Base-by-base conservation (phyloP, 164 flowering plant species). In the Pachysandra terminalis region DNA sequence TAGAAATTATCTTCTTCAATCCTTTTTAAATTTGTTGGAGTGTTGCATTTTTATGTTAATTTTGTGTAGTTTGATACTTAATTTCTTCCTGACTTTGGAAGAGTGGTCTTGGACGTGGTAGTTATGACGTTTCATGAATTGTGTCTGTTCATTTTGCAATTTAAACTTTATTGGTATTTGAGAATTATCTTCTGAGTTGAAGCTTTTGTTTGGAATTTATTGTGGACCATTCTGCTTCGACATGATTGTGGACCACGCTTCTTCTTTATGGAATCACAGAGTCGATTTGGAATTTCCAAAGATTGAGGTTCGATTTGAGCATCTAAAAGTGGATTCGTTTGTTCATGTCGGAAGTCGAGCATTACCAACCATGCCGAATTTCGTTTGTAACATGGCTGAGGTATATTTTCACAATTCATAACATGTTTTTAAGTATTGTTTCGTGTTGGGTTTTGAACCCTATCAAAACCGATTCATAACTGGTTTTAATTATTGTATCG, bases 261-360 rank as follows among this genome's bases (percentile, higher is more conserved):
- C 32, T 49, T 51, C 62, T 48, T 59, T 64, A 16, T 60, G 69
- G 28, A 3, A 25, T 66, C 78, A 62, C 90, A 95, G 98, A 59
- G 98, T 91, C 19, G 86, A 82, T 75, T 80, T 95, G 85, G 87
- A 82, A 57, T 85, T 91, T 72, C 98, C 98, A 9, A 89, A 85
- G 84, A 81, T 90, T 56, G 97, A 95, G 78, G 96, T 95, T 68
- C 81, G 98, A 59, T 90, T 85, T 77, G 81, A 90, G 83, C 71
- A 85, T 73, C 73, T 95, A 48, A 82, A 71, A 55, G 90, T 95
- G 52, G 91, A 89, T 66, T 69, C 98, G 24, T 86, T 69, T 71
- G 92, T 89, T 21, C 96, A 87, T 56, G 77, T 82, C 51, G 98
- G 97, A 68, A 91, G 93, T 73, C 86, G 98, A 78, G 98, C 97